Base-by-base conservation (phyloP, 352 stramenopile genomes). In the Pythium dissimile region DNA sequence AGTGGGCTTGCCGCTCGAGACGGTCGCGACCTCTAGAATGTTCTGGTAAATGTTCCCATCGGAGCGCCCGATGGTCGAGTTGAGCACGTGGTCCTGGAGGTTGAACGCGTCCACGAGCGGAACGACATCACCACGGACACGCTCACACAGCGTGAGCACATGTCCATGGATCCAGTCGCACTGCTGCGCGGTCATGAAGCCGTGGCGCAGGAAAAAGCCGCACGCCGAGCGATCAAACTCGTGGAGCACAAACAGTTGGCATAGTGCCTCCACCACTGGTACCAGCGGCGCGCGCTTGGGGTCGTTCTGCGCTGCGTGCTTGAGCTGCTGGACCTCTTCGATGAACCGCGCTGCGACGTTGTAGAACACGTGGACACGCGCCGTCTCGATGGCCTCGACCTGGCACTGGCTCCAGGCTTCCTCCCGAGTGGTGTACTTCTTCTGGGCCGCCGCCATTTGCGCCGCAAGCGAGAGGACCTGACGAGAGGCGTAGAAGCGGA, bases 21-120 rank as follows among this genome's bases (percentile, higher is more conserved):
- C 48, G n/a, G 50, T 53, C 32, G 75, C 76, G 27, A 79, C 76
- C 2, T 57, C 57, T 10, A 90, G 62, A 5, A 84, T 71, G 54
- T 68, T 56, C 67, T 89, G 69, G 65, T 94, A 94, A 31, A 94
- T 72, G 53, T 88, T 80, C 28, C 84, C 83, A 54, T 93, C 79
- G 7, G 64, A 60, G 18, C 57, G 51, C 7, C 83, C 83, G 7
- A 94, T 77, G 13, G 59, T 77, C 48, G 80, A 92, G 65, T 89
- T 87, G 2, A 94, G 45, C n/a, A 86, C 55, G 7, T 71, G 54
- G 55, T 94, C 83, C 27, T 71, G 79, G 34, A 93, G 53, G 65
- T 91, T 80, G 61, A 90, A 94, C 26, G 75, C 66, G 45, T 94
- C 84, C 9, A 87, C 76, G 11, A 94, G 71, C 42, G 71, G 55